A percentile compares a stretch with the other conserved stretches of the same genome.
These are phyloP conservation scores for Pluteus cervinus DNA, from an alignment of 768 basidiomycete species.

Conservation along the genomic window DNA sequence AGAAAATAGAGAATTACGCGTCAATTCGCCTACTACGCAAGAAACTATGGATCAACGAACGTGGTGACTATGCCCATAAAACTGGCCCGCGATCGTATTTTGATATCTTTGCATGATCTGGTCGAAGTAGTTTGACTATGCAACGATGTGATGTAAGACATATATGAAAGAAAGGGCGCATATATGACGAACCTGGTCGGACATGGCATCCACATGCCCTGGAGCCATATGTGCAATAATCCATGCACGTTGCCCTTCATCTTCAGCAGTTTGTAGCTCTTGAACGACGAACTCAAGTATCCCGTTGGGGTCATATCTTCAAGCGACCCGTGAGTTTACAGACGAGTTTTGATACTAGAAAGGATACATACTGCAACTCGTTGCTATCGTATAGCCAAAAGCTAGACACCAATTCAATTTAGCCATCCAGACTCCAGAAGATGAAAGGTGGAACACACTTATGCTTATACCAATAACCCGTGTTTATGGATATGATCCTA, in stretches of 20 bases:
- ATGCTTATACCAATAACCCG: slow-evolving; percentile 55
- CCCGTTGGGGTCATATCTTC: slow-evolving; percentile 49
- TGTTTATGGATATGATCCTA: slow-evolving; percentile 56
- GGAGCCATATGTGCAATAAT: slow-evolving; percentile 58
- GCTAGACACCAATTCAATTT: slow-evolving; percentile 18
- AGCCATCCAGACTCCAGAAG: background rate
- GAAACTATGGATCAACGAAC: slow-evolving; percentile 16
- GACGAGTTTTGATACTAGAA: slow-evolving; percentile 2
- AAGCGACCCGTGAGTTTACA: background rate
- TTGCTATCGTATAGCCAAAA: slow-evolving; percentile 60
- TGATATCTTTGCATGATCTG: slow-evolving; percentile 57
- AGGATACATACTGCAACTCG: slow-evolving; percentile 29
- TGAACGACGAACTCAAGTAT: slow-evolving; percentile 47
- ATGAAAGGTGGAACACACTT: slow-evolving; percentile 29
- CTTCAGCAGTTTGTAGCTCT: slow-evolving; percentile 55
- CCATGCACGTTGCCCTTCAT: slow-evolving; percentile 53
- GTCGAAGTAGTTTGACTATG: slow-evolving; percentile 51
- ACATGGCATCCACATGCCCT: slow-evolving; percentile 38
- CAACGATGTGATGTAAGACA: background rate
- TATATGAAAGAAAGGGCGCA: background rate
- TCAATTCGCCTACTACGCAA: too few relatives aligned
- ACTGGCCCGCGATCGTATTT: slow-evolving; percentile 52
- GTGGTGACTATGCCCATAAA: slow-evolving; percentile 56
- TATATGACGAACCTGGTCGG: slow-evolving; percentile 38
- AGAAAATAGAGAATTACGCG: background rate